These are phyloP conservation scores for Plasmodium knowlesi DNA, from an alignment of 169 alveolate species.

Conservation along the genomic window DNA sequence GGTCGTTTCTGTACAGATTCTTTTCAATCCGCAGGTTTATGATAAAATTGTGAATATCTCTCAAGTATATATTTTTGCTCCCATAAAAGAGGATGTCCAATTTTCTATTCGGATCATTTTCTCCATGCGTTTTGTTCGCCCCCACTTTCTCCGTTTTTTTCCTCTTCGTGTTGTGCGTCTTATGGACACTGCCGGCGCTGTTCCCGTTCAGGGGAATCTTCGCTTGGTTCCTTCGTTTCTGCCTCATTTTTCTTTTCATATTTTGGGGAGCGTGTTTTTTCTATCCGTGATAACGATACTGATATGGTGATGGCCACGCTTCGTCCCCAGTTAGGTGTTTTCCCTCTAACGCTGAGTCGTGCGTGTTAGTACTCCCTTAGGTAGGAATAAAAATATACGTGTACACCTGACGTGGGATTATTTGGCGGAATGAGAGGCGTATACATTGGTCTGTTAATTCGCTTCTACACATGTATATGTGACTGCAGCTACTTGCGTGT, in stretches of 20 bases:
- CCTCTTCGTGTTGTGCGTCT: neutral
- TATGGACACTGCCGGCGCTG: neutral
- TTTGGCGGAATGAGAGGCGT: neutral
- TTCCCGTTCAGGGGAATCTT: neutral
- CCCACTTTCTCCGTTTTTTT: neutral
- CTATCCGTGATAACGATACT: neutral
- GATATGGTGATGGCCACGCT: neutral
- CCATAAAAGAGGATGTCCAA: slow-evolving; percentile 34
- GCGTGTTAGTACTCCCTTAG: too few species aligned
- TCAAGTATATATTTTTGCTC: slow-evolving; percentile 21
- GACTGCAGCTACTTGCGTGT: neutral
- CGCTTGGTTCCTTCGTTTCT: slow-evolving; percentile 4
- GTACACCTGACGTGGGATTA: neutral
- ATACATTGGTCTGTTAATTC: neutral
- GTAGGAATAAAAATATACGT: neutral
- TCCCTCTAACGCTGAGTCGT: too few species aligned
- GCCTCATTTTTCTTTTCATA: slow-evolving; percentile 14
- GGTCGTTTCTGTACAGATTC: slow-evolving; percentile 12
- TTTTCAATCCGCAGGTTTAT: slow-evolving; percentile 28
- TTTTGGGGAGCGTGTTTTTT: neutral
- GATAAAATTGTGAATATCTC: slow-evolving; percentile 68
- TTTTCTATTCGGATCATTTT: neutral
- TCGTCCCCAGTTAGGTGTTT: neutral
- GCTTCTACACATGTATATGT: neutral
- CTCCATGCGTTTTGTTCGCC: neutral